Conservation (phyloP, 2,329 filamentous ascomycete species). For the Fusarium udum region DNA sequence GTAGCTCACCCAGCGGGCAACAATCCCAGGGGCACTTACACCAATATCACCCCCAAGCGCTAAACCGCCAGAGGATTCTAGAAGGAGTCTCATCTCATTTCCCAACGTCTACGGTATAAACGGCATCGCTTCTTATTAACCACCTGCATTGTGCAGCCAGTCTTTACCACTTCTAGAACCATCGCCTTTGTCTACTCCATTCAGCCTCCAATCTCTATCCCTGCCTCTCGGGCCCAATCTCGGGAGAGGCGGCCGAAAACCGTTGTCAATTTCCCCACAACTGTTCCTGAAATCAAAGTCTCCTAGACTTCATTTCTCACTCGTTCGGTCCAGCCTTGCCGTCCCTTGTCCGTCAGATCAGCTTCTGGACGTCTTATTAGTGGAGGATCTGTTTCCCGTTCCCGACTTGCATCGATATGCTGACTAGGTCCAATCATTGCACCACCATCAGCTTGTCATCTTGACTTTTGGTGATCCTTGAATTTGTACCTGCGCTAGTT, state of each 20-base stretch:
- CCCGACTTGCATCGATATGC: conserved; percentile 22
- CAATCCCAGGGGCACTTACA: not conserved
- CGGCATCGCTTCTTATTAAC: conserved; percentile 9
- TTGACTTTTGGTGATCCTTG: conserved; percentile 26
- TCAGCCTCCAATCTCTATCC: conserved; percentile 18
- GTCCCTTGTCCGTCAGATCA: conserved; percentile 35
- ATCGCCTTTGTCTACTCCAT: conserved; percentile 4
- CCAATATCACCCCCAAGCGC: not conserved
- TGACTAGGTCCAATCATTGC: conserved; percentile 29
- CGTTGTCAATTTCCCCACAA: conserved; percentile 31
- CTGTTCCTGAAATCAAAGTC: conserved; percentile 41
- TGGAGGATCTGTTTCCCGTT: conserved; percentile 38
- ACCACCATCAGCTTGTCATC: conserved; percentile 30
- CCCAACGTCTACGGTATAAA: not conserved
- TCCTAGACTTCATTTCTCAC: conserved; percentile 35
- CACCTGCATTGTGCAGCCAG: conserved; percentile 27
- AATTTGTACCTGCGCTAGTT: conserved; percentile 19
- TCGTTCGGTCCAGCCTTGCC: conserved; percentile 35
- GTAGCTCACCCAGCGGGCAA: not conserved
- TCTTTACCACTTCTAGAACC: conserved; percentile 28
- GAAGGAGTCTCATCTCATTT: conserved; percentile 12
- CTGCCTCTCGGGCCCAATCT: conserved; percentile 35
- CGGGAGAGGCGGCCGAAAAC: conserved; percentile 30
- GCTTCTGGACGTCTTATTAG: conserved; percentile 33
- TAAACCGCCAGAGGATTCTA: conserved; percentile 15